Percentiles rank a stretch among this genome's conserved stretches.
Evolutionary conservation across 106 monocot genomes (phyloP).

Genomic region (Triglochin maritima): DNA sequence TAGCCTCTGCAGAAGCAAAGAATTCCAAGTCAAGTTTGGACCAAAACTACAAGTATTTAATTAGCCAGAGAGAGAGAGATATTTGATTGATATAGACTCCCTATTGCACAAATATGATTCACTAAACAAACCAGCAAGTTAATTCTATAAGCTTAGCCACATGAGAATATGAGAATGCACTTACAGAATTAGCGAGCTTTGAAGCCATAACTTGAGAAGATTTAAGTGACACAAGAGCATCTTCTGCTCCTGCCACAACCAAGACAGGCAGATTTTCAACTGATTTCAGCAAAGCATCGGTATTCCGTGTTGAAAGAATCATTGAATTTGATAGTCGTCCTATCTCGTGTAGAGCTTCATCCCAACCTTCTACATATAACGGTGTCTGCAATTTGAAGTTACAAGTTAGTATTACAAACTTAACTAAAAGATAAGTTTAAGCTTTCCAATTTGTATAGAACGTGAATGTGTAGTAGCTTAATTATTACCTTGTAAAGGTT

Average conservation of each 20-base stretch:
- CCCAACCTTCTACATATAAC: conserved; percentile 80
- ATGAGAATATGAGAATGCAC: conserved; percentile 7
- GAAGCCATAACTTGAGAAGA: conserved; percentile 72
- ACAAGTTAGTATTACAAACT: not conserved
- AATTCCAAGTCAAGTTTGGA: no score
- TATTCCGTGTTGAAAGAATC: conserved; percentile 55
- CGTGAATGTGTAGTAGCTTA: not conserved
- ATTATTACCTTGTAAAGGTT: conserved; percentile 67
- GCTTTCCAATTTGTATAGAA: no score
- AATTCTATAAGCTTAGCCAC: no score
- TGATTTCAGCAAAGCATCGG: conserved; percentile 41
- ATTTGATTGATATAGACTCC: no score
- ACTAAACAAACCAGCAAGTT: no score
- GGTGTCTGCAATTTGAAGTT: conserved; percentile 30
- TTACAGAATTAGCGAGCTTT: conserved; percentile 76
- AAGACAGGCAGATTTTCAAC: conserved; percentile 61
- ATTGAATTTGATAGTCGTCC: conserved; percentile 61
- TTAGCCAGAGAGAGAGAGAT: no score
- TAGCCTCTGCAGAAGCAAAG: conserved; percentile 47
- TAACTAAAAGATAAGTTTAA: no score
- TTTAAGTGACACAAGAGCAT: conserved; percentile 56
- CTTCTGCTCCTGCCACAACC: conserved; percentile 67
- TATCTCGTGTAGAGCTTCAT: conserved; percentile 88
- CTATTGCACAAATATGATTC: no score
- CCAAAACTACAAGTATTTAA: no score